A percentile compares a stretch with the other conserved stretches of the same genome.
Evolutionary conservation across 2,329 filamentous ascomycete species (phyloP).

Genomic region (Fusarium staphyleae): DNA sequence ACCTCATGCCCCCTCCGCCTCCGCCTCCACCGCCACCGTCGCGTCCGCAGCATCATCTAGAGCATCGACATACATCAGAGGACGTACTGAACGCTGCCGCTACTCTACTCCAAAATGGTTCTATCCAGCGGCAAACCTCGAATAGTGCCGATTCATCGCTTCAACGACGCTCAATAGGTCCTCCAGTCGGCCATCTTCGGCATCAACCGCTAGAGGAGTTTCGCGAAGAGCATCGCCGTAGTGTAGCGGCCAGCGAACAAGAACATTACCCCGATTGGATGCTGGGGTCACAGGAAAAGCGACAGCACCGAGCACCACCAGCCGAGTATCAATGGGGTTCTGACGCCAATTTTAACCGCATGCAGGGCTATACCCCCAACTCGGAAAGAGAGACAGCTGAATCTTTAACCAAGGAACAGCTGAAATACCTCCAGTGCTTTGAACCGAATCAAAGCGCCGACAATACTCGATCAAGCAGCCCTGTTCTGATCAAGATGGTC

Average conservation of each 20-base stretch:
- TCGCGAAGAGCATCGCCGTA: constrained; percentile 49
- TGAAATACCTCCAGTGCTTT: constrained; percentile 65
- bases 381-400: constrained; percentile 65
- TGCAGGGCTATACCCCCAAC: constrained; percentile 65
- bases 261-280: constrained; percentile 53
- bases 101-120: constrained; percentile 56
- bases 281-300: constrained; percentile 45
- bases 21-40: constrained; percentile 44
- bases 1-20: constrained; percentile 45
- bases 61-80: constrained; percentile 50
- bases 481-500: constrained; percentile 43
- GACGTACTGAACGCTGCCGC: constrained; percentile 66
- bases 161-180: constrained; percentile 41
- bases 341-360: constrained; percentile 66
- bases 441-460: constrained; percentile 63
- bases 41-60: constrained; percentile 39
- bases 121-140: constrained; percentile 34
- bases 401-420: constrained; percentile 60
- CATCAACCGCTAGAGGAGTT: constrained; percentile 55
- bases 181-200: constrained; percentile 51
- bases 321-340: constrained; percentile 71
- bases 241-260: constrained; percentile 43
- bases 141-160: constrained; percentile 39
- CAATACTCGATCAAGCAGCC: constrained; percentile 67
- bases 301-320: constrained; percentile 46